phyloP scores from a whole-genome alignment of 306 rosid genomes.

The Inga leiocalycina region DNA sequence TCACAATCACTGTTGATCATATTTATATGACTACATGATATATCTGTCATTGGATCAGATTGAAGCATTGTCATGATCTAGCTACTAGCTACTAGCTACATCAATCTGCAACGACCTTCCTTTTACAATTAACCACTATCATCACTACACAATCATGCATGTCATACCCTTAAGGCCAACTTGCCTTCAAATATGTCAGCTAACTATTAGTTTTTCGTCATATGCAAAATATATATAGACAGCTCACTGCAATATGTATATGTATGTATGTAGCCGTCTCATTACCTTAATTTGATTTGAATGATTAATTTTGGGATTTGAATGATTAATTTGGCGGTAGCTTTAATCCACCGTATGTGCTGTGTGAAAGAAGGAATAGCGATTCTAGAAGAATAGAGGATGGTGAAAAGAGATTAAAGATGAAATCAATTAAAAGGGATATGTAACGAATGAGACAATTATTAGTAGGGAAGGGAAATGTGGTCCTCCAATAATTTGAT shows the following conservation, averaged over 20 bases:
- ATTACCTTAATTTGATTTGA: background rate
- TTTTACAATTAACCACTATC: background rate
- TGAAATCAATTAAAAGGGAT: background rate
- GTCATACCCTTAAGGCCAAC: slow-evolving; percentile 3
- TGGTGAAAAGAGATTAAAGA: slow-evolving; percentile 37
- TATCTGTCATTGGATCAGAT: background rate
- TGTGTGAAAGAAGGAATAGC: background rate
- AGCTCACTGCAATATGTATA: background rate
- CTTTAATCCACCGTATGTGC: slow-evolving; percentile 1
- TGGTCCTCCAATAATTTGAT: slow-evolving; percentile 42
- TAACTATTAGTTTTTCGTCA: background rate
- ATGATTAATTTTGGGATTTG: background rate
- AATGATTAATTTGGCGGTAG: slow-evolving; percentile 9
- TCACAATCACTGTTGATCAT: slow-evolving; percentile 7
- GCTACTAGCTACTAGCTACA: background rate
- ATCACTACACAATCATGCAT: background rate
- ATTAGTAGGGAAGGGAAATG: slow-evolving; percentile 51
- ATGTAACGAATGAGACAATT: slow-evolving; percentile 39
- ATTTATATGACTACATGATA: background rate
- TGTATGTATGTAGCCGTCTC: background rate
- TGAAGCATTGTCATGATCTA: background rate
- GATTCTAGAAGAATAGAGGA: background rate
- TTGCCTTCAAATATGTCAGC: background rate
- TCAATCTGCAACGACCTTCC: background rate
- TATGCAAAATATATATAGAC: background rate